A percentile compares a stretch with the other conserved stretches of the same genome.
Conservation (phyloP, 2,329 filamentous ascomycete species). For the Pseudocercospora eumusae region DNA sequence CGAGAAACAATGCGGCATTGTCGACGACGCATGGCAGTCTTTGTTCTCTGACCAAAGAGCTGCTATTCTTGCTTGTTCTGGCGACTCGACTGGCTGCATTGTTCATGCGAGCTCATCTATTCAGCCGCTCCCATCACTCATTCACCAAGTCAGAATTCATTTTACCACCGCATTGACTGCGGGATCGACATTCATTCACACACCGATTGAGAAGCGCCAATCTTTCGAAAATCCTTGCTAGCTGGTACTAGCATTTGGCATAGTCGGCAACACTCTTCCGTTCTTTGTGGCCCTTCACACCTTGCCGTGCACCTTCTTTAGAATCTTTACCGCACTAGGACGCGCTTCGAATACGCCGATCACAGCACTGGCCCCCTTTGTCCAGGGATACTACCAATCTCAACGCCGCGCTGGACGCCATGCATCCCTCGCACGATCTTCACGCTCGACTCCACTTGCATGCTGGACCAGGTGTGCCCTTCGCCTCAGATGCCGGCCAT, state of each 20-base stretch:
- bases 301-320: constrained; percentile 5
- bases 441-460: constrained; percentile 17
- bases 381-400: constrained; percentile 15
- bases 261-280: background rate
- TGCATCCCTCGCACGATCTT: constrained; percentile 31
- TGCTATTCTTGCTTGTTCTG: constrained; percentile 7
- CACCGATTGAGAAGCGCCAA: constrained; percentile 5
- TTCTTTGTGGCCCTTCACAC: background rate
- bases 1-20: constrained; percentile 6
- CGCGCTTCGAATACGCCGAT: constrained; percentile 9
- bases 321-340: constrained; percentile 11
- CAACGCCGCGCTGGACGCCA: constrained; percentile 27
- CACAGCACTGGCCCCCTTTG: constrained; percentile 18
- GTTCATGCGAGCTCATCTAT: constrained; percentile 1
- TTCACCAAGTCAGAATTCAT: constrained; percentile 2
- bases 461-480: constrained; percentile 13
- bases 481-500: constrained; percentile 24
- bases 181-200: constrained; percentile 10
- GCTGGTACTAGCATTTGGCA: constrained; percentile 12
- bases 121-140: background rate
- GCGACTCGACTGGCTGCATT: constrained; percentile 5
- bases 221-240: background rate
- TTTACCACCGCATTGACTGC: constrained; percentile 10
- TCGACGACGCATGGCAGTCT: constrained; percentile 6
- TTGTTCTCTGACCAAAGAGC: constrained; percentile 5